These are phyloP conservation scores for Lactarius tabidus DNA, from an alignment of 768 basidiomycete genomes.

Conservation along the genomic window DNA sequence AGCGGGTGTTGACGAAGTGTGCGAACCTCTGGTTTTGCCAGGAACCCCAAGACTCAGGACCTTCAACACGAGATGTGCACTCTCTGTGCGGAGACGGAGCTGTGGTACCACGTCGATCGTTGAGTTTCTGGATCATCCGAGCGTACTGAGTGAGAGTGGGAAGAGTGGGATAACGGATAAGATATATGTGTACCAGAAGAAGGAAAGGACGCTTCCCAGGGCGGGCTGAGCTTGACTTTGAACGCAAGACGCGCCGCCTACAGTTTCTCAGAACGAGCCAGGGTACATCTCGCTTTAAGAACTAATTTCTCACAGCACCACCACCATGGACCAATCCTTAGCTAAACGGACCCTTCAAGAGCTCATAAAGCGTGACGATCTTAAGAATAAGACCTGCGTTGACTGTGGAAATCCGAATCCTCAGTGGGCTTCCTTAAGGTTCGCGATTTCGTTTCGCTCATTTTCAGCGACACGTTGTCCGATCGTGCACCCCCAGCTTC, in stretches of 20 bases:
- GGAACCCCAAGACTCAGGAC: constrained; percentile 63
- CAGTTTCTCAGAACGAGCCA: not conserved
- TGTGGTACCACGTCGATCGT: constrained; percentile 39
- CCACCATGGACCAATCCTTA: constrained; percentile 51
- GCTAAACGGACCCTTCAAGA: constrained; percentile 71
- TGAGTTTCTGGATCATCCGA: constrained; percentile 65
- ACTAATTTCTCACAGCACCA: constrained; percentile 1
- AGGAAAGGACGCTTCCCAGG: not conserved
- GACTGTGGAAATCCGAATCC: constrained; percentile 91
- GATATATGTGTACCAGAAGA: constrained; percentile 4
- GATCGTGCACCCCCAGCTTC: constrained; percentile 44
- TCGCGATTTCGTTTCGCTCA: constrained; percentile 16
- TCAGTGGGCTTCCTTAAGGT: constrained; percentile 91
- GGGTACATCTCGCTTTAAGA: constrained; percentile 7
- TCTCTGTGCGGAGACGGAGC: constrained; percentile 25
- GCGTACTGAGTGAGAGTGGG: constrained; percentile 5
- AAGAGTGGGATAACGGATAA: constrained; percentile 21
- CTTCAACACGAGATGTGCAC: constrained; percentile 30
- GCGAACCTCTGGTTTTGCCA: constrained; percentile 63
- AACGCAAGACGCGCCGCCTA: not conserved
- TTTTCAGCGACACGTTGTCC: not conserved
- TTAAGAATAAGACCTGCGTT: constrained; percentile 71
- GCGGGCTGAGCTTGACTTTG: not conserved
- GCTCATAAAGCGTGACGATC: constrained; percentile 65
- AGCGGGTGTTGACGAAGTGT: not conserved